Base-by-base conservation (phyloP, 495 filamentous ascomycete genomes). In the Xanthoparmelia taractica region DNA sequence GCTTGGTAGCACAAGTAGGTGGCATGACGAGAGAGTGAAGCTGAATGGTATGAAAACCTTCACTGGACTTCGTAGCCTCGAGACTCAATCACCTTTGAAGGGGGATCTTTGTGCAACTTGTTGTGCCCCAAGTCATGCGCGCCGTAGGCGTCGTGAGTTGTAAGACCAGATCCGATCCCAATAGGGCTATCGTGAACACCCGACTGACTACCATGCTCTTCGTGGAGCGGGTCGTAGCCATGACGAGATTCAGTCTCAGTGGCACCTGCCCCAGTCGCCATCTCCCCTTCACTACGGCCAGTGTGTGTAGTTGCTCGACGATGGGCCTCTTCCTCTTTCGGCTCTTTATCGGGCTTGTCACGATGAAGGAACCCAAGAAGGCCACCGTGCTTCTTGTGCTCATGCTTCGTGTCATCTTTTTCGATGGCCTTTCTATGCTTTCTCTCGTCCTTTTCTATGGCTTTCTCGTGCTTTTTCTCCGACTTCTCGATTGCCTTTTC, bases 301-400 rank as follows among this genome's bases (percentile, higher is more conserved):
- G 38, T 47, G 31, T 33, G 29, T 63, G 27, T 31, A 25, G 52
- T 18, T 5, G 29, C 59, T 57, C 60, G 61, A 20, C 56, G 52
- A 17, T 41, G 34, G 23, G 45, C 45, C 37, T 71, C 67, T n/a
- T 69, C 68, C 41, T 71, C 63, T 57, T 69, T 69, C 2, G 38
- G 58, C 18, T 71, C 60, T 36, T 63, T 65, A 17, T 69, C 65
- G 10, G 59, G 59, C 57, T 68, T 68, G 25, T 68, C 66, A 33
- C 64, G 59, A 40, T 68, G 64, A 43, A 69, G 59, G 27, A 67
- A 67, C 8, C 65, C 67, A 17, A 64, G 60, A 34, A 67, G 67
- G 47, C 61, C 61, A 40, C 66, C 65, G 29, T 69, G 65, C 66
- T 69, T 68, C 59, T 69, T 68, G 18, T 54, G 60, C 41, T 67